phyloP scores from a whole-genome alignment of 164 flowering plant genomes.

The Tinospora cordifolia region DNA sequence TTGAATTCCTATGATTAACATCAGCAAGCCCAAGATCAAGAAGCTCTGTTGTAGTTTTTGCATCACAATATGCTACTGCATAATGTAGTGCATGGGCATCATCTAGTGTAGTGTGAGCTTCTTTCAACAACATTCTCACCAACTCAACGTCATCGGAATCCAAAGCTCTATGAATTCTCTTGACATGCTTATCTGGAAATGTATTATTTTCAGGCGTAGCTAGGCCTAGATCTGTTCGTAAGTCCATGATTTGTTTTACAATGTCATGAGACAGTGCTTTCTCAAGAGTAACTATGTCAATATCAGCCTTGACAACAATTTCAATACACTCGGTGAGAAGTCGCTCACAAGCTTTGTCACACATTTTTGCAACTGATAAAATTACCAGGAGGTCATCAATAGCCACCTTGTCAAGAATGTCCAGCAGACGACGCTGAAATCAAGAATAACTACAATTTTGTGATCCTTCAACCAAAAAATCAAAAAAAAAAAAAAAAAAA shows the following conservation, averaged over 20 bases:
- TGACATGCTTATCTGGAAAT: constrained; percentile 69
- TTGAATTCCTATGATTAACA: constrained; percentile 51
- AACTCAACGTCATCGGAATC: constrained; percentile 93
- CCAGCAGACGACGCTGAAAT: constrained; percentile 55
- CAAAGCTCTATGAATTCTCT: constrained; percentile 73
- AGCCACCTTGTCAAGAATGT: constrained; percentile 61
- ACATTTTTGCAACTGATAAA: constrained; percentile 57
- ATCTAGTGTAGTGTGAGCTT: constrained; percentile 65
- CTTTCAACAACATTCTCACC: constrained; percentile 71
- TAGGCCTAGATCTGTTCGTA: constrained; percentile 37
- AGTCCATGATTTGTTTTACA: constrained; percentile 44
- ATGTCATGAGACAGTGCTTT: constrained; percentile 47
- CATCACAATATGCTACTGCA: constrained; percentile 84
- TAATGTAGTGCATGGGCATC: constrained; percentile 86
- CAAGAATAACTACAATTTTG: not conserved
- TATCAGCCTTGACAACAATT: constrained; percentile 49
- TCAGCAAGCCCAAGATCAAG: constrained; percentile 82
- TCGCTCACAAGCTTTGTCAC: constrained; percentile 45
- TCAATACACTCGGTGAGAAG: constrained; percentile 44
- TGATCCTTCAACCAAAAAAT: not conserved
- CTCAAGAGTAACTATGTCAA: constrained; percentile 65
- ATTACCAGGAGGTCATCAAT: constrained; percentile 62
- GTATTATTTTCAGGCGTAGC: constrained; percentile 25
- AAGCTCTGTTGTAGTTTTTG: constrained; percentile 70
- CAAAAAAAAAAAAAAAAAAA: not conserved